Evolutionary conservation across 2,329 filamentous ascomycete species (phyloP).

Genomic region (Talaromyces amestolkiae): DNA sequence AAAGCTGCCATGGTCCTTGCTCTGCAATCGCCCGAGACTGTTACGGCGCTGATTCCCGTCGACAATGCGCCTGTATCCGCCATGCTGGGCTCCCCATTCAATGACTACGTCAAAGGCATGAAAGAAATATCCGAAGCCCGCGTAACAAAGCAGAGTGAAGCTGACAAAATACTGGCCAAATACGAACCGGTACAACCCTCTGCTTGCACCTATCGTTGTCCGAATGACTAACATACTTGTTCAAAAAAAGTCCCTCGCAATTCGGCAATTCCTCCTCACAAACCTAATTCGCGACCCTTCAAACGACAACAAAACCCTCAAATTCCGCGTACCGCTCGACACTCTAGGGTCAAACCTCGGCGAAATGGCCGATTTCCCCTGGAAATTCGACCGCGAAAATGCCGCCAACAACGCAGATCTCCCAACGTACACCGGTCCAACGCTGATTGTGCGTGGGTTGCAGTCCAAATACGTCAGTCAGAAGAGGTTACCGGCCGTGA

Average conservation of each 20-base stretch:
- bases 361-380: slow-evolving; percentile 81
- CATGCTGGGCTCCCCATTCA: slow-evolving; percentile 70
- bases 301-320: slow-evolving; percentile 54
- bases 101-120: slow-evolving; percentile 80
- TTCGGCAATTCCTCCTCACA: slow-evolving; percentile 88
- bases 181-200: slow-evolving; percentile 62
- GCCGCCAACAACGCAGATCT: slow-evolving; percentile 37
- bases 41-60: slow-evolving; percentile 74
- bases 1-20: slow-evolving; percentile 90
- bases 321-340: slow-evolving; percentile 76
- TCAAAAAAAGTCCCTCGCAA: slow-evolving; percentile 57
- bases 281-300: slow-evolving; percentile 67
- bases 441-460: slow-evolving; percentile 66
- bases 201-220: too few relatives aligned
- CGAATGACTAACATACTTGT: not conserved
- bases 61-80: slow-evolving; percentile 91
- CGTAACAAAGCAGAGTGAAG: slow-evolving; percentile 69
- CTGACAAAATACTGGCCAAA: slow-evolving; percentile 71
- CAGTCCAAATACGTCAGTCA: slow-evolving; percentile 42
- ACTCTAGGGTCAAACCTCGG: slow-evolving; percentile 66
- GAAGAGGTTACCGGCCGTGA: slow-evolving; percentile 40
- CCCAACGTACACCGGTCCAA: slow-evolving; percentile 66
- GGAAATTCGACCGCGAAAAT: slow-evolving; percentile 63
- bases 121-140: slow-evolving; percentile 68
- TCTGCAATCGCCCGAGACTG: slow-evolving; percentile 63